Base-by-base conservation (phyloP, 2,329 filamentous ascomycete genomes). In the Xylaria digitata region DNA sequence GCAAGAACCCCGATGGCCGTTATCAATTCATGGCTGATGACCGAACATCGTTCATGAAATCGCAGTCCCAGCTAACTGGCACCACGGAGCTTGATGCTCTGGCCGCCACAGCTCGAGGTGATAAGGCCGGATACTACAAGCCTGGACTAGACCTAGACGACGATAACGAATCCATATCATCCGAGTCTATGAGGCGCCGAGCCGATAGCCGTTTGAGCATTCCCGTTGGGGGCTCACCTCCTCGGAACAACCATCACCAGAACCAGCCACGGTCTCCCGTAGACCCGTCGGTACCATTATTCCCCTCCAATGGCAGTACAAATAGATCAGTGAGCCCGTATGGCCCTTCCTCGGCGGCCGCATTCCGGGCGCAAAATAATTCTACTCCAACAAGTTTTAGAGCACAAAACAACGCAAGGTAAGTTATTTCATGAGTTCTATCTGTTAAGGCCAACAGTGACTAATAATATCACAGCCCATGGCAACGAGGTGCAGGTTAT, bases 21-120 rank as follows among this genome's bases (percentile, higher is more conserved):
- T 96, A 96, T 81, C 92, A 95, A 79, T 92, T 92, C 69, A 95
- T 96, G 92, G 89, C 91, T 65, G 93, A 96, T 76, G 93, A 96
- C 80, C 90, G 93, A 74, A 91, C 91, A 61, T 95, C 92, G 13
- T 96, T 96, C 82, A 95, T 96, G 87, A 96, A 96, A 82, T 95
- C 92, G 30, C 90, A 93, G 76, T 90, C 91, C 9, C 88, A 92
- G 73, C 83, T 96, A 55, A 87, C 79, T 17, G 80, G 80, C 34
- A 91, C 89, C 15, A 94, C 91, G 2, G 92, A 96, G 80, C 85
- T 96, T 56, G 92, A 96, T 77, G 93, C 93, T 2, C 84, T 96
- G 60, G 93, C 91, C 71, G 92, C 90, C 21, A 95, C 92, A 17
- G 93, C 93, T 26, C 89, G 92, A 73, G 92, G 92, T 65, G 92